Base-by-base conservation (phyloP, 164 flowering plant species). In the Aristolochia fimbriata region DNA sequence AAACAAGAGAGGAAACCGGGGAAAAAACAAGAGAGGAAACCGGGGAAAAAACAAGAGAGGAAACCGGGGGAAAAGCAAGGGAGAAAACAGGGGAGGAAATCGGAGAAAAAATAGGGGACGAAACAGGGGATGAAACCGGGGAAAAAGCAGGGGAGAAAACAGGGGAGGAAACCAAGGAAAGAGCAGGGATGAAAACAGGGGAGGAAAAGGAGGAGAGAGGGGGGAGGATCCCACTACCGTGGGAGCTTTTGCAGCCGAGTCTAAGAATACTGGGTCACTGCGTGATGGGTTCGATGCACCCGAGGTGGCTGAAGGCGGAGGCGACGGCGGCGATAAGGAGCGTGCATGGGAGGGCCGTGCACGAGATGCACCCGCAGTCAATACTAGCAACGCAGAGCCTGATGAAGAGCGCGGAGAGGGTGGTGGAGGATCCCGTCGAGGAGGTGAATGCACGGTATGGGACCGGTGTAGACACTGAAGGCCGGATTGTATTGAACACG, bases 191-290 rank as follows among this genome's bases (percentile, higher is more conserved):
- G n/a, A 27, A 5, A 27, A 2, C 30, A 27, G 30, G 30, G 30
- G 30, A 5, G 49, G 69, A 50, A 47, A 15, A 33, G 24, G 69
- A 25, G 47, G 58, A 43, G 56, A 51, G 15, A 8, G 67, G 57
- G 43, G 78, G 84, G 58, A 77, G 88, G 71, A 81, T 92, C 67
- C 75, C 73, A 6, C 59, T 92, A 50, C 87, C 91, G 17, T 92
- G 98, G 98, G 96, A 92, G 67, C 73, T 92, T 25, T 52, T 88
- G 69, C 92, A 85, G 63, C 98, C 96, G 3, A 58, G 73, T 17
- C 59, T 92, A 77, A 81, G 98, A 66, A 81, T 92, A 0, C 48
- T 92, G 67, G 86, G 96, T 11, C 98, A 92, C 64, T 92, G 96
- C 58, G 60, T 92, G 12, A 46, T 89, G 80, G 88, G 85, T 19